Conservation (phyloP, 164 flowering plant genomes). For the Hamamelis virginiana region DNA sequence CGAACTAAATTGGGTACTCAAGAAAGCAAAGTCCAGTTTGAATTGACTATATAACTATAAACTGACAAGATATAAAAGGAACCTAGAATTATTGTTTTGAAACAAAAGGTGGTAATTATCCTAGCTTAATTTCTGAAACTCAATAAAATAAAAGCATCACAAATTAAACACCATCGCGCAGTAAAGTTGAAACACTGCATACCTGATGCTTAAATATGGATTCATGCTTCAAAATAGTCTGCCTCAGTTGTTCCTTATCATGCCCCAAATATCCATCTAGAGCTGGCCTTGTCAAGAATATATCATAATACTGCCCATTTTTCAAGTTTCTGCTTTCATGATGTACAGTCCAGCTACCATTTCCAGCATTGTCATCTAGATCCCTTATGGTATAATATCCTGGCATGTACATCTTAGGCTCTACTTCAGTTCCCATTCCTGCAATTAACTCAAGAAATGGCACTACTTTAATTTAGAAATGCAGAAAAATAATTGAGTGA, state of each 20-base stretch:
- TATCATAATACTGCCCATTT: conserved; percentile 20
- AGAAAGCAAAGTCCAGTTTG: background rate
- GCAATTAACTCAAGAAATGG: conserved; percentile 13
- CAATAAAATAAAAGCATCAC: background rate
- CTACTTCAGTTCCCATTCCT: conserved; percentile 57
- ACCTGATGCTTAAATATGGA: conserved; percentile 50
- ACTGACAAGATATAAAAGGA: no score
- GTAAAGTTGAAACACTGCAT: background rate
- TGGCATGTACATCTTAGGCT: conserved; percentile 27
- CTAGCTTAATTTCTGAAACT: background rate
- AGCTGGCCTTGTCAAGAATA: conserved; percentile 5
- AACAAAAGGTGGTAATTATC: background rate
- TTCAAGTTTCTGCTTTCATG: conserved; percentile 13
- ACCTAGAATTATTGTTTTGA: background rate
- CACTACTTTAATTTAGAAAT: background rate
- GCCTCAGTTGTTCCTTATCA: conserved; percentile 33
- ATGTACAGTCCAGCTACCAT: conserved; percentile 24
- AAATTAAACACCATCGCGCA: background rate
- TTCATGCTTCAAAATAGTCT: conserved; percentile 50
- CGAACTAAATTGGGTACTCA: background rate
- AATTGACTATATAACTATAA: background rate
- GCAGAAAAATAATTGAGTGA: background rate
- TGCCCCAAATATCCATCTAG: conserved; percentile 19
- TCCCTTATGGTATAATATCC: conserved; percentile 32
- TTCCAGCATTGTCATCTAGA: conserved; percentile 24